These are phyloP conservation scores for Sugiyamaella boreocaroliniensis DNA, from an alignment of 805 yeast species.

Conservation along the genomic window DNA sequence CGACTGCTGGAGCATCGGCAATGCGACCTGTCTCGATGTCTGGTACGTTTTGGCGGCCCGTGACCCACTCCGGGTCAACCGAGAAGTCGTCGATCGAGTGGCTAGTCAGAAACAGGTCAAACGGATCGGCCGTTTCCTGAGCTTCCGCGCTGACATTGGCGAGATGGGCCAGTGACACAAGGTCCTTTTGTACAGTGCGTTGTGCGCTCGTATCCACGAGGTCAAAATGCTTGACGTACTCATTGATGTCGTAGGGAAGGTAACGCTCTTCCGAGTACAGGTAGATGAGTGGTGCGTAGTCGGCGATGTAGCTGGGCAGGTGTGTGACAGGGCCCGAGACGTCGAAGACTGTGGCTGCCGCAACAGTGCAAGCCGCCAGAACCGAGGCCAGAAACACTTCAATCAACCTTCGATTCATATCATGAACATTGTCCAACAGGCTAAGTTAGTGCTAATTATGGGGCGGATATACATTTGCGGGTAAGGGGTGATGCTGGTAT, in stretches of 20 bases:
- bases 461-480: too few species aligned
- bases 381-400: too few species aligned
- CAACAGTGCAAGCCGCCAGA: not conserved
- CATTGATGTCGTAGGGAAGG: conserved; percentile 71
- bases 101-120: conserved; percentile 47
- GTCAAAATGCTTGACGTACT: conserved; percentile 62
- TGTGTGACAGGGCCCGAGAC: not conserved
- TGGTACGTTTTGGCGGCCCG: conserved; percentile 66
- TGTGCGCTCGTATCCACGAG: conserved; percentile 36
- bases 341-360: not conserved
- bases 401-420: too few species aligned
- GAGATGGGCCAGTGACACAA: conserved; percentile 7
- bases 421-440: too few species aligned
- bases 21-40: conserved; percentile 64
- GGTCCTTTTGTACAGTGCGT: conserved; percentile 29
- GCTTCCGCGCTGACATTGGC: conserved; percentile 18
- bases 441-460: too few species aligned
- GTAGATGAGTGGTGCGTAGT: conserved; percentile 64
- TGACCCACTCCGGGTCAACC: conserved; percentile 73
- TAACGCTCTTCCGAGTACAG: conserved; percentile 84
- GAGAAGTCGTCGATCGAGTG: conserved; percentile 60
- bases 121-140: conserved; percentile 31
- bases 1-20: conserved; percentile 67
- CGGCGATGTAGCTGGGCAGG: conserved; percentile 27
- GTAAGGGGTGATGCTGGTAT: too few species aligned